These are phyloP conservation scores for Xanthoconium purpureum DNA, from an alignment of 768 basidiomycete species.

Conservation along the genomic window DNA sequence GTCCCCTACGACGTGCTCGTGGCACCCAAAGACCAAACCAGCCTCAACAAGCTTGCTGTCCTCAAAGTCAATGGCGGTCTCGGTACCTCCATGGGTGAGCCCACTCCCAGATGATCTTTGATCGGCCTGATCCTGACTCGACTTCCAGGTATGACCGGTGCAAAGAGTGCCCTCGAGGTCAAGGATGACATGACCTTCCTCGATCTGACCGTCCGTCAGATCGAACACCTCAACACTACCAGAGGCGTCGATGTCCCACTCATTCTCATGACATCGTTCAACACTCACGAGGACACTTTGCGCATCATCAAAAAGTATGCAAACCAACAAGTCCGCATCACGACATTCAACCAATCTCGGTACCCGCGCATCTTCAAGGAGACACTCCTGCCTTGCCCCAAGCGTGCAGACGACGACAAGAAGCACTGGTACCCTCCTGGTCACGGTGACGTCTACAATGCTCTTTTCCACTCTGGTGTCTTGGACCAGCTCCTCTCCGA, in stretches of 20 bases:
- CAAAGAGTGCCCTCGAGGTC: slow-evolving; percentile 73
- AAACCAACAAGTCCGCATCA: slow-evolving; percentile 74
- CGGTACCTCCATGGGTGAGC: slow-evolving; percentile 59
- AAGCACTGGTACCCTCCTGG: slow-evolving; percentile 75
- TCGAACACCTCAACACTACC: slow-evolving; percentile 66
- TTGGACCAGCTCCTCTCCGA: slow-evolving; percentile 65
- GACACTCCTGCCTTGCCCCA: slow-evolving; percentile 60
- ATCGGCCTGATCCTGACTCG: background rate
- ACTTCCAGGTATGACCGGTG: slow-evolving; percentile 49
- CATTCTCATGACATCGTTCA: slow-evolving; percentile 81
- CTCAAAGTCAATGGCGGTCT: slow-evolving; percentile 78
- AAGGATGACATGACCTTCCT: slow-evolving; percentile 71
- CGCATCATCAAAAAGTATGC: slow-evolving; percentile 79
- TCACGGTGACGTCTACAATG: slow-evolving; percentile 74
- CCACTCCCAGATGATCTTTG: background rate
- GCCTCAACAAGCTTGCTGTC: slow-evolving; percentile 69
- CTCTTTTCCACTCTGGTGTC: slow-evolving; percentile 67
- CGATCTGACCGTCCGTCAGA: slow-evolving; percentile 60
- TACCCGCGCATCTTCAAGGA: slow-evolving; percentile 75
- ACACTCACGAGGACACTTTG: slow-evolving; percentile 74
- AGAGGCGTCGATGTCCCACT: slow-evolving; percentile 68
- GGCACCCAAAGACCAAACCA: slow-evolving; percentile 41
- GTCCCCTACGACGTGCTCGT: slow-evolving; percentile 53
- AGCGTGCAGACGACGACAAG: slow-evolving; percentile 57
- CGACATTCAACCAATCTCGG: slow-evolving; percentile 69